These are phyloP conservation scores for Suillus placidus DNA, from an alignment of 768 basidiomycete species.

Conservation along the genomic window DNA sequence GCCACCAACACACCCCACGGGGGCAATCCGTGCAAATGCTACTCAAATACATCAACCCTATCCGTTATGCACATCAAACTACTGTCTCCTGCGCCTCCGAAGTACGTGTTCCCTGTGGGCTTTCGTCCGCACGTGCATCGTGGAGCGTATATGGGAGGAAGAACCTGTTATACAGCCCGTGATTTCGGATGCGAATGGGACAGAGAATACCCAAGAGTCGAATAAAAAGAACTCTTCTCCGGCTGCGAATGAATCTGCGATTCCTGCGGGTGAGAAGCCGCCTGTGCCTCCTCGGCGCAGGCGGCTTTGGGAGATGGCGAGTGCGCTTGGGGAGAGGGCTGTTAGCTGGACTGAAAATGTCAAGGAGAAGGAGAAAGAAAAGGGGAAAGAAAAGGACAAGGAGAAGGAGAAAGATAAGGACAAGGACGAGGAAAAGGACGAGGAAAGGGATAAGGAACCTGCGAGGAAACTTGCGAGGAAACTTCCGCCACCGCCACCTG, in stretches of 20 bases:
- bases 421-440: constrained; percentile 35
- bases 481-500: constrained; percentile 25
- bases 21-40: constrained; percentile 44
- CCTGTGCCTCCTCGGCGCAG: constrained; percentile 65
- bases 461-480: constrained; percentile 20
- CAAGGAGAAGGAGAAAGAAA: constrained; percentile 31
- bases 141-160: constrained; percentile 91
- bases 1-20: constrained; percentile 31
- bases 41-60: constrained; percentile 40
- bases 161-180: constrained; percentile 46
- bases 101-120: constrained; percentile 91
- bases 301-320: constrained; percentile 70
- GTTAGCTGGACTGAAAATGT: constrained; percentile 50
- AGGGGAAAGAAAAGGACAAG: constrained; percentile 23
- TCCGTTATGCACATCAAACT: constrained; percentile 82
- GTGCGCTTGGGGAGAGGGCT: constrained; percentile 60
- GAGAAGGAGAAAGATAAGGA: constrained; percentile 37
- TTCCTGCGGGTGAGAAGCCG: constrained; percentile 45
- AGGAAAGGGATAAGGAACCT: constrained; percentile 25
- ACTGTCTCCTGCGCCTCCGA: constrained; percentile 82
- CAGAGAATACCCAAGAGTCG: neutral
- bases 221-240: neutral
- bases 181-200: constrained; percentile 18
- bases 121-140: constrained; percentile 77
- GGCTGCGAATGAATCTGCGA: neutral